phyloP scores from a whole-genome alignment of 2,329 filamentous ascomycete species.

The Zymoseptoria ardabiliae region DNA sequence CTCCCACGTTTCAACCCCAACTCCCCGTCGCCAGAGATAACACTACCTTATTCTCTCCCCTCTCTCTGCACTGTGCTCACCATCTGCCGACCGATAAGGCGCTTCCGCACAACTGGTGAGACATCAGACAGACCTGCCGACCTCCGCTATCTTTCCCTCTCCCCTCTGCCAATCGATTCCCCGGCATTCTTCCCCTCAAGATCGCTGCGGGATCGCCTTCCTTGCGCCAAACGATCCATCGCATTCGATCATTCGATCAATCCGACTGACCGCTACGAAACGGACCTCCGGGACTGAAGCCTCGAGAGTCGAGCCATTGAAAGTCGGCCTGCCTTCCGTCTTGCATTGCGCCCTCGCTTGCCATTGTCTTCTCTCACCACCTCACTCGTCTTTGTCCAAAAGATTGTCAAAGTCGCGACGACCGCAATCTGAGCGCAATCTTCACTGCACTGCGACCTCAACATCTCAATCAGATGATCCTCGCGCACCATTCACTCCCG shows the following conservation, averaged over 20 bases:
- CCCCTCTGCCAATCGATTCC: conserved; percentile 1
- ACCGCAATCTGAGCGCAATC: background rate
- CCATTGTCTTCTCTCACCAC: background rate
- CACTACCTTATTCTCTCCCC: background rate
- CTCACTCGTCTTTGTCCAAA: conserved; percentile 1
- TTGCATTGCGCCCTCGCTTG: background rate
- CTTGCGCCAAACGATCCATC: conserved; percentile 15
- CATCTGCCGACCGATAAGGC: background rate
- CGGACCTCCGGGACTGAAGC: conserved; percentile 3
- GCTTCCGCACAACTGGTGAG: background rate
- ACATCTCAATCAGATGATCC: background rate
- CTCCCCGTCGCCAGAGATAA: background rate
- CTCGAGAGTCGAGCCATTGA: background rate
- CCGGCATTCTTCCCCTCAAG: conserved; percentile 1
- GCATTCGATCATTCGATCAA: background rate
- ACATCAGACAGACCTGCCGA: background rate
- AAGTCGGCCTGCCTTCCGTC: background rate
- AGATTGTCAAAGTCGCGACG: background rate
- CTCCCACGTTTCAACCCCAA: background rate
- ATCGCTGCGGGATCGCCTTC: conserved; percentile 14
- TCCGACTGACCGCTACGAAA: conserved; percentile 25
- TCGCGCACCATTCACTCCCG: background rate
- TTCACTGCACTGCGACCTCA: background rate
- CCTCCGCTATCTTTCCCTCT: conserved; percentile 4
- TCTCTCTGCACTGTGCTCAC: background rate